Evolutionary conservation across 2,329 filamentous ascomycete species (phyloP), one percentile per base, ranked within the genome.

Genomic region (Fusarium sp.): DNA sequence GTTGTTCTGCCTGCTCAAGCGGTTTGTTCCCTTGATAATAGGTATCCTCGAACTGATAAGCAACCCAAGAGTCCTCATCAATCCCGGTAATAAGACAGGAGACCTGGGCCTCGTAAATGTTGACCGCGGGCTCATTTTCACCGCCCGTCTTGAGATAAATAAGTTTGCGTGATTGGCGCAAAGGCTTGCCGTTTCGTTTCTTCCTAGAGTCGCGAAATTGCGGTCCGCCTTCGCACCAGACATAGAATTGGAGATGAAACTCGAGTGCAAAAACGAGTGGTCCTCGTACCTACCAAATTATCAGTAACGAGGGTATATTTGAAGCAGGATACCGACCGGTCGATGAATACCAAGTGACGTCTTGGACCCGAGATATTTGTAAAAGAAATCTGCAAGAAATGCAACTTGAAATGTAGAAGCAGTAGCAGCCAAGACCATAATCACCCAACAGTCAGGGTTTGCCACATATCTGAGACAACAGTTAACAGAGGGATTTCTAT

Each of bases 241-340:
- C 57, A 15, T 37, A 57, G 28, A 48, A 60, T 5, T 57, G 57
- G 0, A 60, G 10, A 8, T 60, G 57, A 11, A 60, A 60, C 11
- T 57, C 57, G 1, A 60, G 12, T 4, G 42, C 52, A 20, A 57
- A 60, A 1, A 54, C 10, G 3, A 42, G 52, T 28, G 38, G 26
- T 12, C 57, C 57, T 0, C 42, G 33, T 13, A 21, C 11, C 42
- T 47, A 15, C 3, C 6, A 54, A 20, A 26, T 4, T 10, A 4
- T 54, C 5, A 54, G 28, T 13, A 11, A n/a, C n/a, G n/a, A n/a
- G n/a, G 31, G 13, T 8, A 33, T 33, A 16, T n/a, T n/a, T n/a
- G n/a, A n/a, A n/a, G n/a, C n/a, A n/a, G n/a, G 16, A 26, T 33
- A 33, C 42, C 18, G 26, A 60, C 54, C 1, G 52, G 41, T 5